These are phyloP conservation scores for Mrakia gelida DNA, from an alignment of 768 basidiomycete genomes.

Conservation along the genomic window DNA sequence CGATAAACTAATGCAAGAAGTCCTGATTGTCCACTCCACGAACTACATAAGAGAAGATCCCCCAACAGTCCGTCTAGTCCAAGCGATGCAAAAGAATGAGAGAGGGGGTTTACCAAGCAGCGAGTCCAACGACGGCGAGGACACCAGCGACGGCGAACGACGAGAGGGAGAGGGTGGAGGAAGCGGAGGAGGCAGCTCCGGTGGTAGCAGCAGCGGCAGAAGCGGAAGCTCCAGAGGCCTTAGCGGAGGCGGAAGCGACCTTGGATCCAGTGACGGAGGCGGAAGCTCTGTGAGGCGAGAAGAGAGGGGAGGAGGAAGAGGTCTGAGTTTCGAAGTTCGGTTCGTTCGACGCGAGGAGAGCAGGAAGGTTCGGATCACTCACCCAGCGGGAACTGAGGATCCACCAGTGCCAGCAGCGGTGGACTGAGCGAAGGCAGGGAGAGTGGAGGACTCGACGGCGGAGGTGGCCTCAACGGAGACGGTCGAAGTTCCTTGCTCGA, in stretches of 20 bases:
- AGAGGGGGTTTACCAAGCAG: not conserved
- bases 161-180: conserved; percentile 31
- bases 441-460: conserved; percentile 62
- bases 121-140: conserved; percentile 19
- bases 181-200: conserved; percentile 16
- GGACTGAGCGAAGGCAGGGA: conserved; percentile 41
- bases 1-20: no score
- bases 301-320: not conserved
- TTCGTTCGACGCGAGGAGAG: not conserved
- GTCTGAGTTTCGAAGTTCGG: not conserved
- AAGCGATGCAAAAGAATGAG: no score
- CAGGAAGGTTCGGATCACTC: conserved; percentile 5
- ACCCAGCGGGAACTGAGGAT: not conserved
- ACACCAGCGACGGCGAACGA: conserved; percentile 10
- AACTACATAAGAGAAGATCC: no score
- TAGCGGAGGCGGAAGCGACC: conserved; percentile 32
- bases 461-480: conserved; percentile 57
- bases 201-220: conserved; percentile 32
- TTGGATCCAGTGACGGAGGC: conserved; percentile 27
- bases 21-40: no score
- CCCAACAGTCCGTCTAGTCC: no score
- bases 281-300: not conserved
- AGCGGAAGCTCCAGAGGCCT: conserved; percentile 33
- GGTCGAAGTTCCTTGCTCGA: conserved; percentile 63
- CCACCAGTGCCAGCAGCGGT: conserved; percentile 33